Base-by-base conservation (phyloP, 2,329 filamentous ascomycete genomes). In the Tricladium varicosporioides region DNA sequence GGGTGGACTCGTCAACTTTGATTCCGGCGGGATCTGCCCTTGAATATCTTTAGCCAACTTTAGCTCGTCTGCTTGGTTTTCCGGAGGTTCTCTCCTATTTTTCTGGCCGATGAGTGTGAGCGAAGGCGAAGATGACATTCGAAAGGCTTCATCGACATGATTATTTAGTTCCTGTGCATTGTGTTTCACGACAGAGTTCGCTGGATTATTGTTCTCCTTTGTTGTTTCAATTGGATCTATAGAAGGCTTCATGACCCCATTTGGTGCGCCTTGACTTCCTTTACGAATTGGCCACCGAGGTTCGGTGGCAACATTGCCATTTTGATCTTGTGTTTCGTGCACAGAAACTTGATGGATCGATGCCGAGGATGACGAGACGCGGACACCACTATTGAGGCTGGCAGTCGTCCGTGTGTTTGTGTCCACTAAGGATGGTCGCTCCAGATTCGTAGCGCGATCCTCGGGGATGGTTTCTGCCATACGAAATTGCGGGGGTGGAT, bases 381-480 rank as follows among this genome's bases (percentile, higher is more conserved):
- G 60, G 40, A 57, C 36, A n/a, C 59, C 56, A 40, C 48, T 42
- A 9, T 42, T 57, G 33, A 33, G 53, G 27, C 14, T 59, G 27
- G 40, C 50, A 5, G 54, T 58, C 8, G 43, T 53, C 22, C 40
- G 42, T 16, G 45, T 36, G 46, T 57, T 48, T n/a, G 46, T 33
- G 13, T 51, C 43, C 19, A 44, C 51, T 18, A 55, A 36, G 13
- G 52, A 47, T 42, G 57, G 60, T 13, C 54, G 48, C 11, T 61
- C 63, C 19, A 59, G 54, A 44, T 63, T 63, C 46, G 65, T 59
- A 13, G 64, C 60, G 11, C 63, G 63, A 49, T 68, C 66, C 58
- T 70, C 67, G 22, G 63, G 64, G 52, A 68, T 68, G 22, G 66
- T 65, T 45, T 63, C 67, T 15, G 65, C 63, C 22, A 69, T 56